Percentiles rank a stretch among this genome's conserved stretches.
Evolutionary conservation across 495 filamentous ascomycete species (phyloP).

Genomic region (Cercophora sp.): DNA sequence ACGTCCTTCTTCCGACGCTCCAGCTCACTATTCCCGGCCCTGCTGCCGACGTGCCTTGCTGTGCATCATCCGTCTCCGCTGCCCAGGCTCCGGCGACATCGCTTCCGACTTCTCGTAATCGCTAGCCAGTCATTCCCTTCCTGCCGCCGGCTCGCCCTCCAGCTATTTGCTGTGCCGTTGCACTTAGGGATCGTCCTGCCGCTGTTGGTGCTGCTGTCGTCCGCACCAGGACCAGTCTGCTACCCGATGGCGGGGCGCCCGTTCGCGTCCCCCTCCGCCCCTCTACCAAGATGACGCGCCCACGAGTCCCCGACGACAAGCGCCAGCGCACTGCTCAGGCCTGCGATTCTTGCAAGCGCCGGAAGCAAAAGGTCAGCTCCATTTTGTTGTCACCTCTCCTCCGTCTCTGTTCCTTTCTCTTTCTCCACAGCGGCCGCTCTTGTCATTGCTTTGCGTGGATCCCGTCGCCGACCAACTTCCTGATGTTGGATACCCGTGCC

Average conservation of each 20-base stretch:
- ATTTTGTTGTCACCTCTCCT: constrained; percentile 12
- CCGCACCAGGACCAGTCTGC: constrained; percentile 14
- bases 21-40: constrained; percentile 23
- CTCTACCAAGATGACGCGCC: constrained; percentile 52
- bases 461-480: too few relatives aligned
- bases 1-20: constrained; percentile 29
- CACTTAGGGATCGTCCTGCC: constrained; percentile 14
- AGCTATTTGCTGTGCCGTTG: constrained; percentile 19
- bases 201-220: constrained; percentile 17
- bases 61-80: constrained; percentile 36
- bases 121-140: constrained; percentile 15
- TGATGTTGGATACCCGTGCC: too few relatives aligned
- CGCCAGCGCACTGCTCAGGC: constrained; percentile 62
- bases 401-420: constrained; percentile 1
- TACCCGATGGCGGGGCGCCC: constrained; percentile 32
- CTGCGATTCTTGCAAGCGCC: constrained; percentile 73
- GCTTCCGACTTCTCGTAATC: constrained; percentile 20
- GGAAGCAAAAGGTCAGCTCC: constrained; percentile 67
- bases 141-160: constrained; percentile 4
- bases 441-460: too few relatives aligned
- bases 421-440: constrained; percentile 5
- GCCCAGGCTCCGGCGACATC: constrained; percentile 21
- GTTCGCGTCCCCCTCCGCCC: constrained; percentile 15
- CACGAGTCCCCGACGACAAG: constrained; percentile 61
- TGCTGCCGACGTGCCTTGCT: constrained; percentile 27